Conservation (phyloP, 768 basidiomycete species). For the Clitopilus hobsonii region DNA sequence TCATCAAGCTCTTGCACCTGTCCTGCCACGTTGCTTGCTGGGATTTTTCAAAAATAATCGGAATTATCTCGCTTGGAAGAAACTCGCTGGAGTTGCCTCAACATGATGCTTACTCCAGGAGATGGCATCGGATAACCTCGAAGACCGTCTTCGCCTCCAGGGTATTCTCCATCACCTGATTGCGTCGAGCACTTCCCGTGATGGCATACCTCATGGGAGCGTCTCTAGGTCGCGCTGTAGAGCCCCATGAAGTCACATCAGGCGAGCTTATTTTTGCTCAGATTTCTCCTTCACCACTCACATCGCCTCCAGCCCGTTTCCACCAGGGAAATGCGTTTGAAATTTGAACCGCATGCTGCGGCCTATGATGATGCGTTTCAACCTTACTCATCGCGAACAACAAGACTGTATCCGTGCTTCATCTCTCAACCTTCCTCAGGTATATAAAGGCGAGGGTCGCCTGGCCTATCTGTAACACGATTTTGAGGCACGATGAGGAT, state of each 20-base stretch:
- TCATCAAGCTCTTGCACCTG: no score
- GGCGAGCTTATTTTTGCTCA: no score
- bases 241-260: no score
- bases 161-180: background rate
- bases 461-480: background rate
- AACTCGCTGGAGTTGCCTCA: no score
- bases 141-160: background rate
- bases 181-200: background rate
- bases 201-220: background rate
- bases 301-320: background rate
- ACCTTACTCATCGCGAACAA: background rate
- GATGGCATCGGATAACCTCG: no score
- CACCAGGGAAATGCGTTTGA: background rate
- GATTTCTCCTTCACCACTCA: no score
- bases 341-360: background rate
- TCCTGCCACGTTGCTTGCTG: no score
- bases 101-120: no score
- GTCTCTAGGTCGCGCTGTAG: background rate
- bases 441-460: background rate
- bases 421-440: background rate
- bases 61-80: no score
- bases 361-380: background rate
- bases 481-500: background rate
- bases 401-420: background rate
- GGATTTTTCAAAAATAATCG: no score